A percentile compares a stretch with the other conserved stretches of the same genome.
Conservation (phyloP, 2,329 filamentous ascomycete genomes). For the Tolypocladium paradoxum region DNA sequence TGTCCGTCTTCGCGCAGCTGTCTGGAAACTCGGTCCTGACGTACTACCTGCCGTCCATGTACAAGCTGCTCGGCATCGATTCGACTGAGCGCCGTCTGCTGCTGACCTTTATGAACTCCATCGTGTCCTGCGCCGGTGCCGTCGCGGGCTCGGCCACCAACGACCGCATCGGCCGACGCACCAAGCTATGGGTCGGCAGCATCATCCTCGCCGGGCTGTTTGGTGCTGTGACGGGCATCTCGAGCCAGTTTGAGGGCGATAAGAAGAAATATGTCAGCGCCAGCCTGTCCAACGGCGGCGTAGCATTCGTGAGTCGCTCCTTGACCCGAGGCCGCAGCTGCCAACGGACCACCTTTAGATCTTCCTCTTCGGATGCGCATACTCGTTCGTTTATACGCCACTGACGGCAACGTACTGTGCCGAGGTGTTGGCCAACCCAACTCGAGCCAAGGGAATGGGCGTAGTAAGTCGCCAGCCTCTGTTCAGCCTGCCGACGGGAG, state of each 20-base stretch:
- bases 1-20: conserved; percentile 44
- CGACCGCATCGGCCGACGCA: conserved; percentile 22
- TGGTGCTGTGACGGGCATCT: conserved; percentile 34
- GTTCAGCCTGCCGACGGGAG: neutral
- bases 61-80: conserved; percentile 40
- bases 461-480: conserved; percentile 11
- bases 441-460: conserved; percentile 24
- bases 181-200: conserved; percentile 38
- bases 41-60: conserved; percentile 44
- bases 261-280: conserved; percentile 20
- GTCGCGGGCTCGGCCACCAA: conserved; percentile 20
- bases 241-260: conserved; percentile 24
- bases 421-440: conserved; percentile 20
- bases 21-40: conserved; percentile 37
- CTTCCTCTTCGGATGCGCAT: conserved; percentile 40
- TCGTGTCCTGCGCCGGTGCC: conserved; percentile 30
- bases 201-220: conserved; percentile 34
- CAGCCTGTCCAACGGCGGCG: conserved; percentile 29
- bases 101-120: conserved; percentile 27
- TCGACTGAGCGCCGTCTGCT: conserved; percentile 37
- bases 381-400: conserved; percentile 40
- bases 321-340: neutral
- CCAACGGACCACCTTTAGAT: conserved; percentile 21
- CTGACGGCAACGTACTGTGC: conserved; percentile 26
- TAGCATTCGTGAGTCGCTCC: conserved; percentile 29